Evolutionary conservation across 179 eudicot species (phyloP), one percentile per base, ranked within the genome.

Genomic region (Amaranthus tricolor): DNA sequence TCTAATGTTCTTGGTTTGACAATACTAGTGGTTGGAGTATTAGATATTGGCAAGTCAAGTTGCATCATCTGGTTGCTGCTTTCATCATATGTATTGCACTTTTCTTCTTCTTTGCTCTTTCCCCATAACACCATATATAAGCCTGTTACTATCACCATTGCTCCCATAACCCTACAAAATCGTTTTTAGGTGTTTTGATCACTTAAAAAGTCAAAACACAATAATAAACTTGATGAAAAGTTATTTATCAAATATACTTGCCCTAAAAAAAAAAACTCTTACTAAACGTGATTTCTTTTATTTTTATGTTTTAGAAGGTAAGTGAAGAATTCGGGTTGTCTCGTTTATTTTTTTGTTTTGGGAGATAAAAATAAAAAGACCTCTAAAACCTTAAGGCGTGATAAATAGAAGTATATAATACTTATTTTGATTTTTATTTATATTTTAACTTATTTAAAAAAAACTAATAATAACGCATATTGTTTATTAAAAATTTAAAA

Each of bases 41-140:
- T 44, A 40, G 49, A 17, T 31, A 13, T 62, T 73, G 72, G 66
- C 44, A 67, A 77, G 24, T 31, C 66, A 51, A 73, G 58, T 49
- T 76, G 62, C 11, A 68, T n/a, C 12, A 66, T 24, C 19, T 60
- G 77, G 13, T 66, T 68, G 4, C 19, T 44, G 6, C 16, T 15
- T 10, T 48, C 44, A 6, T 57, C 51, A 15, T 6, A 2, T 6
- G 24, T 24, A 24, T 47, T 17, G 6, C 55, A 60, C 15, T 16
- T 66, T 4, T 75, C 49, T 16, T 50, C 12, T 59, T 86, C 87
- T 59, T 82, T 76, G 79, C 82, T 82, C 43, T 86, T 86, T 6
- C 89, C 87, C 89, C 89, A 86, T 76, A 82, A 66, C 40, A 86
- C 85, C 9, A 82, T 53, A 66, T 86, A 84, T 57, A 86, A 55